Evolutionary conservation across 345 rosid species (phyloP).

Genomic region (Salix koriyanagi): DNA sequence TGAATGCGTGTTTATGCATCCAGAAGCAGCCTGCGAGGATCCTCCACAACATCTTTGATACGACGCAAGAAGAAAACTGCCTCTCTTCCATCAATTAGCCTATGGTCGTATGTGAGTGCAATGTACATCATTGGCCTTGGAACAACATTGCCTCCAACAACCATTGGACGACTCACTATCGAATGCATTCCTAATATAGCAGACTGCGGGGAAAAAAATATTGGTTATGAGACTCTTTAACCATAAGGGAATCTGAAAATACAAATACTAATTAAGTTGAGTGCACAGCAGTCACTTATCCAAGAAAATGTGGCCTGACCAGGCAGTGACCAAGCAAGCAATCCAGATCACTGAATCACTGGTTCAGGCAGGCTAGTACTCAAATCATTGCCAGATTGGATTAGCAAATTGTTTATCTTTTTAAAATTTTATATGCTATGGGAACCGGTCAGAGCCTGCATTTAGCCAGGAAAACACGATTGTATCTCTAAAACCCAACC

Average conservation of each 20-base stretch:
- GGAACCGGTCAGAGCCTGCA: not conserved
- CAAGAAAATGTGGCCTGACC: not conserved
- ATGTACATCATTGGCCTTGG: conserved; percentile 88
- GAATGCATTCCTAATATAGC: conserved; percentile 89
- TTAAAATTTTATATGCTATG: not conserved
- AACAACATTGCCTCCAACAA: conserved; percentile 52
- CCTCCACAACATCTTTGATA: conserved; percentile 81
- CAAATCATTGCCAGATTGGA: not conserved
- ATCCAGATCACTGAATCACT: not conserved
- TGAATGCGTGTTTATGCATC: conserved; percentile 33
- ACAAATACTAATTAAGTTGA: not conserved
- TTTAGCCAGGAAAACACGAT: not conserved
- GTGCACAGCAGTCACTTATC: not conserved
- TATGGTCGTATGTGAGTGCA: conserved; percentile 74
- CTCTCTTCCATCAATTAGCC: conserved; percentile 89
- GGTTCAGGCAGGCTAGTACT: not conserved
- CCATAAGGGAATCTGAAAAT: not conserved
- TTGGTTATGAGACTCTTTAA: not conserved
- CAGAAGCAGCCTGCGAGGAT: conserved; percentile 70
- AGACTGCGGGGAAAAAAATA: conserved; percentile 38
- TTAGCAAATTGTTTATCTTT: not conserved
- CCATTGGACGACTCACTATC: conserved; percentile 75
- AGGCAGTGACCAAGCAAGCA: not conserved
- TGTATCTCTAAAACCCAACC: not conserved
- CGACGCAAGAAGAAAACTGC: conserved; percentile 79